Percentiles rank a stretch among this genome's conserved stretches.
These are phyloP conservation scores for Leptomonas seymouri DNA, from an alignment of 208 protist species.

Conservation along the genomic window DNA sequence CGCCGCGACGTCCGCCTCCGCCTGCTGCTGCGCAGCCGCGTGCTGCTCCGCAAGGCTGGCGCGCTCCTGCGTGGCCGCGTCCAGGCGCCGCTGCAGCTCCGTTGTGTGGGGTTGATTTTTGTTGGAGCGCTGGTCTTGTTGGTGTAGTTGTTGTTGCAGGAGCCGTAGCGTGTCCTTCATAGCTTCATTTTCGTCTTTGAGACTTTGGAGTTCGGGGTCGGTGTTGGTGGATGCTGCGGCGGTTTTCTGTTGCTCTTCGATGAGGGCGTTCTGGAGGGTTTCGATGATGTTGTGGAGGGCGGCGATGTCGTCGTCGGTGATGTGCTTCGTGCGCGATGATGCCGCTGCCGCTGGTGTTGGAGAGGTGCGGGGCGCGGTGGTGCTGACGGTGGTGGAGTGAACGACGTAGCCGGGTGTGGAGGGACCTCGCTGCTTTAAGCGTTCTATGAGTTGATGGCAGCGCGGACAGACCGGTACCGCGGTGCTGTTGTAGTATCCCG, in stretches of 20 bases:
- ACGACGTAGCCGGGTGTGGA: slow-evolving; percentile 18
- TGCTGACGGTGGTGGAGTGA: slow-evolving; percentile 16
- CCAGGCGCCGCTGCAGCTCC: slow-evolving; percentile 6
- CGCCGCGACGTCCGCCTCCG: background rate
- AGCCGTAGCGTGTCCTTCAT: slow-evolving; percentile 10
- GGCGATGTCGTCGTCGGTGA: slow-evolving; percentile 6
- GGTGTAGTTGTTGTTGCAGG: slow-evolving; percentile 7
- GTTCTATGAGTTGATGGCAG: slow-evolving; percentile 46
- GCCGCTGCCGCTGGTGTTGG: background rate
- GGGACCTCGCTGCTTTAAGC: slow-evolving; percentile 31
- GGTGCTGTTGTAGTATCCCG: slow-evolving; percentile 48
- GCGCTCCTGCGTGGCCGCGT: background rate
- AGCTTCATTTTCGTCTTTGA: background rate
- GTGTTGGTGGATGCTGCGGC: background rate
- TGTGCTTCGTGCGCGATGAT: background rate
- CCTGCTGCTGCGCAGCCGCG: slow-evolving; percentile 8
- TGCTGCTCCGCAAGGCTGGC: background rate
- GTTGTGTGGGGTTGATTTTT: background rate
- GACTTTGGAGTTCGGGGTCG: too few species aligned
- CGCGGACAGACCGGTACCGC: slow-evolving; percentile 54
- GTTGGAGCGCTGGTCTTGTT: background rate
- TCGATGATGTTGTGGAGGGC: slow-evolving; percentile 25
- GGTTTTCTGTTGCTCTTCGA: background rate
- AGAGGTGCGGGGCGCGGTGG: background rate
- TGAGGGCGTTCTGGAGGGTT: slow-evolving; percentile 20